phyloP scores from a whole-genome alignment of 345 rosid species.

The Camelina laxa region DNA sequence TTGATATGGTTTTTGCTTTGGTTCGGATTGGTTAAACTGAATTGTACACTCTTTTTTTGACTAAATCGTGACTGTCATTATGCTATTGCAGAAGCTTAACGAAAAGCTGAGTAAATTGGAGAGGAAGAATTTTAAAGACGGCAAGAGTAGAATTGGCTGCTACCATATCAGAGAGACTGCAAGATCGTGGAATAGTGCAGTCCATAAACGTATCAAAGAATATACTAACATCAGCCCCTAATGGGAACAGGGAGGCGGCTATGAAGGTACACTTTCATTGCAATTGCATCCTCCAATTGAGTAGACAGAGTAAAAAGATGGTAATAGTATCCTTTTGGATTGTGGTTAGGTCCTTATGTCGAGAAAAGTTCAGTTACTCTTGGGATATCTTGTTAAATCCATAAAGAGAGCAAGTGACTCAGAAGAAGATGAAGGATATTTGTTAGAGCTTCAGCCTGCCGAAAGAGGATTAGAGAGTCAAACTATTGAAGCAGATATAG shows the following conservation, averaged over 20 bases:
- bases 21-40: not conserved
- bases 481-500: constrained; percentile 74
- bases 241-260: constrained; percentile 92
- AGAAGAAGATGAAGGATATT: constrained; percentile 55
- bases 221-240: constrained; percentile 78
- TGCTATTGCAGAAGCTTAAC: constrained; percentile 69
- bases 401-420: constrained; percentile 42
- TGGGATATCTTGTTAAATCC: constrained; percentile 79
- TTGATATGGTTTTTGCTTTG: not conserved
- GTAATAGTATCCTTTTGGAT: constrained; percentile 11
- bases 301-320: constrained; percentile 10
- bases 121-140: constrained; percentile 68
- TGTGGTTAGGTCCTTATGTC: constrained; percentile 72
- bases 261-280: constrained; percentile 60
- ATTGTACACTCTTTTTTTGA: not conserved
- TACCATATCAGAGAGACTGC: constrained; percentile 85
- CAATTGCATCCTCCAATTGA: constrained; percentile 11
- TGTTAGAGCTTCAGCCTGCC: constrained; percentile 84
- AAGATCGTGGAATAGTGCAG: constrained; percentile 74
- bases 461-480: constrained; percentile 73
- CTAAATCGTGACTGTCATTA: constrained; percentile 18
- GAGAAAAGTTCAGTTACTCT: constrained; percentile 70
- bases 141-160: constrained; percentile 97
- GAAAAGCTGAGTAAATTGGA: constrained; percentile 65
- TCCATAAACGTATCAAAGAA: constrained; percentile 76